Percentiles rank a stretch among this genome's conserved stretches.
Evolutionary conservation across 768 basidiomycete genomes (phyloP).

Genomic region (Amanita jacksonii): DNA sequence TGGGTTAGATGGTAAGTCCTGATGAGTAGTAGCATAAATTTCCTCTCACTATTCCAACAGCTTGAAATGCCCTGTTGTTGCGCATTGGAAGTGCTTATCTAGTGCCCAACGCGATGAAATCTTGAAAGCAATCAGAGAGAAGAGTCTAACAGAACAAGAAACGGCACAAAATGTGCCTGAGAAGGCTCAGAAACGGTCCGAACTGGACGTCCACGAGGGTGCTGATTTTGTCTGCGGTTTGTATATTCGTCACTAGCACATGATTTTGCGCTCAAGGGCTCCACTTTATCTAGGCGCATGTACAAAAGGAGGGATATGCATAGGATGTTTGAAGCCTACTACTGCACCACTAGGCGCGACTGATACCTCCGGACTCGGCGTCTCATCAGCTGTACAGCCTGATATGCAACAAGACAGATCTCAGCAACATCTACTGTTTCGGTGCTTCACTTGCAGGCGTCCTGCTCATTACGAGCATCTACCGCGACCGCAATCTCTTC

Average conservation of each 20-base stretch:
- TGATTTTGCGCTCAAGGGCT: neutral
- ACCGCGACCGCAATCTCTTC: slow-evolving; percentile 31
- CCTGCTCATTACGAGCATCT: slow-evolving; percentile 76
- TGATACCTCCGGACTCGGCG: slow-evolving; percentile 5
- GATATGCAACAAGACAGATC: slow-evolving; percentile 13
- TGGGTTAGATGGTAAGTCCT: slow-evolving; percentile 73
- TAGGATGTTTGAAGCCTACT: slow-evolving; percentile 57
- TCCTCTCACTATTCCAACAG: slow-evolving; percentile 29
- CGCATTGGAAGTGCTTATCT: slow-evolving; percentile 72
- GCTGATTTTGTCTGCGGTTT: slow-evolving; percentile 72
- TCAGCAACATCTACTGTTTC: slow-evolving; percentile 50
- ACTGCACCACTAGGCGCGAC: slow-evolving; percentile 25
- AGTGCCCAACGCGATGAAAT: slow-evolving; percentile 63
- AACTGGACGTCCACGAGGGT: slow-evolving; percentile 43
- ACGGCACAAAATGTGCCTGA: slow-evolving; percentile 16
- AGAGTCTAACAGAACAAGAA: slow-evolving; percentile 33
- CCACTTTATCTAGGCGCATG: slow-evolving; percentile 35
- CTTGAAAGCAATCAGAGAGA: slow-evolving; percentile 48
- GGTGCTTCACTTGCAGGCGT: slow-evolving; percentile 79
- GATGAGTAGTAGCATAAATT: neutral
- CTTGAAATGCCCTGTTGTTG: slow-evolving; percentile 66
- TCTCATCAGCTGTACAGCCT: slow-evolving; percentile 30
- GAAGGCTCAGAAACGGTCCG: slow-evolving; percentile 35
- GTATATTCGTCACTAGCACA: neutral
- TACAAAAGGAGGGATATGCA: slow-evolving; percentile 68